Evolutionary conservation across 768 basidiomycete species (phyloP), one percentile per base, ranked within the genome.

Genomic region (Pleurotus eryngii): DNA sequence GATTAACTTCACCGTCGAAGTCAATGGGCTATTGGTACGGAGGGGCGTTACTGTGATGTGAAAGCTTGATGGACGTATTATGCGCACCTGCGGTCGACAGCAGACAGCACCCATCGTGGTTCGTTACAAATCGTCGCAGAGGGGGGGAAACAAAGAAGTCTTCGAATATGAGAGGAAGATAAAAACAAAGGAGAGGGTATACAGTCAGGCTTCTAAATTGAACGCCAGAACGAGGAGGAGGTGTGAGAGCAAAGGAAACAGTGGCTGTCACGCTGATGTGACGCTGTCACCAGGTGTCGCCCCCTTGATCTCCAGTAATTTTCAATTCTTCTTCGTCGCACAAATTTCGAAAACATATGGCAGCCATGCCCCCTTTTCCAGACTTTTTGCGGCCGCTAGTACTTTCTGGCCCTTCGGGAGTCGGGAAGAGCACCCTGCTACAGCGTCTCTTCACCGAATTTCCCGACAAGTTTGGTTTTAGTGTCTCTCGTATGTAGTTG

Each of bases 1-100:
- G 86, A 68, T 93, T 96, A 68, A 94, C 89, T 60, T 96, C 93
- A 62, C 90, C 92, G 64, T 95, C 93, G 68, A 95, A 96, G 78
- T 96, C 94, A 73, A 95, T 89, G 61, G 92, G 92, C 92, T 96
- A 68, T 20, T 60, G 43, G 54, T 46, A 11, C 30, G 8, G 30
- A 35, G 30, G 30, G 45, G 42, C 18, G 49, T 30, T 26, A 17
- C 49, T 39, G 57, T 51, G 42, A 49, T 54, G 35, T 47, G 54
- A 42, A n/a, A 46, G 35, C 27, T 22, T 45, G 26, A 18, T 14
- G 14, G 7, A 11, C 55, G 22, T 22, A 43, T 14, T 48, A 12
- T 30, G 68, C 80, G 61, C 49, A 90, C 92, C 76, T 87, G 83
- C 56, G 89, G 85, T 66, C 90, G 82, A 78, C 92, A 94, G 70